Percentiles rank a stretch among this genome's conserved stretches.
Evolutionary conservation across 768 basidiomycete genomes (phyloP).

Genomic region (Amylocystis lapponica): DNA sequence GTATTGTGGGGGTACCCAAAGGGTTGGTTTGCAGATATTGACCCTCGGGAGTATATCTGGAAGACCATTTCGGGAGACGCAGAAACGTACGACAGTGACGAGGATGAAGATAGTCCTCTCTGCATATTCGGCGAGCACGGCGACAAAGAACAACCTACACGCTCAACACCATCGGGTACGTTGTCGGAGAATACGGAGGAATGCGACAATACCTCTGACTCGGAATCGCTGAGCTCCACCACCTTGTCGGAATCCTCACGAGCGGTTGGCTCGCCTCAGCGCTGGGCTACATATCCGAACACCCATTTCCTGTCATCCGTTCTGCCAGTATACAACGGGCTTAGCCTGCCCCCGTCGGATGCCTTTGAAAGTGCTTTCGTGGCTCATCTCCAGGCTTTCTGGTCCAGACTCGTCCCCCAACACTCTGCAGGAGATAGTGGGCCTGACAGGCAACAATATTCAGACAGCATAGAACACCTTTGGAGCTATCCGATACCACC

Average conservation of each 20-base stretch:
- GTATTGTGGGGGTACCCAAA: slow-evolving; percentile 73
- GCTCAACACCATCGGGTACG: not conserved
- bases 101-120: slow-evolving; percentile 1
- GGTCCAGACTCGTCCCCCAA: slow-evolving; percentile 30
- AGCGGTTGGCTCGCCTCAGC: slow-evolving; percentile 8
- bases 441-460: slow-evolving; percentile 4
- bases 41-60: slow-evolving; percentile 49
- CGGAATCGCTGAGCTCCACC: not conserved
- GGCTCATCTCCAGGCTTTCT: slow-evolving; percentile 33
- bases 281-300: slow-evolving; percentile 63
- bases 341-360: slow-evolving; percentile 21
- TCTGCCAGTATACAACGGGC: slow-evolving; percentile 47
- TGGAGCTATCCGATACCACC: slow-evolving; percentile 17
- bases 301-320: slow-evolving; percentile 52
- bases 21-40: slow-evolving; percentile 50
- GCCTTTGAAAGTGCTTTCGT: slow-evolving; percentile 26
- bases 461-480: not conserved
- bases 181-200: not conserved
- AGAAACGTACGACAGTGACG: slow-evolving; percentile 9
- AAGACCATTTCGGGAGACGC: slow-evolving; percentile 38
- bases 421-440: slow-evolving; percentile 3
- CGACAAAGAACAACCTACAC: slow-evolving; percentile 7
- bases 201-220: not conserved
- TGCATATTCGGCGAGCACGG: slow-evolving; percentile 11
- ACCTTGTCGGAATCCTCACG: not conserved